A percentile compares a stretch with the other conserved stretches of the same genome.
phyloP scores from a whole-genome alignment of 106 monocot species.

The Amphibolis antarctica region DNA sequence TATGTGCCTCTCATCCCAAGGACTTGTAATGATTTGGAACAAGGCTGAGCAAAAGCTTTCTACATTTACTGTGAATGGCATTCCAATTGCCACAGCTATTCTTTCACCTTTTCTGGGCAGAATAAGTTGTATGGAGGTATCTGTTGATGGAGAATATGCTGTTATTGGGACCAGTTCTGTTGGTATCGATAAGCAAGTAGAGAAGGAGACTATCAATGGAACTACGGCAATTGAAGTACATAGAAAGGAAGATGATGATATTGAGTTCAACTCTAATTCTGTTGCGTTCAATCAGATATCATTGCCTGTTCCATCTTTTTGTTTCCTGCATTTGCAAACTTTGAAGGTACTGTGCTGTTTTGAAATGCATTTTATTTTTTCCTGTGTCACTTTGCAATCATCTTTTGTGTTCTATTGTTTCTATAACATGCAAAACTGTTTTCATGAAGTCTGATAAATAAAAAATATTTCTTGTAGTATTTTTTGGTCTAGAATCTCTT shows the following conservation, averaged over 20 bases:
- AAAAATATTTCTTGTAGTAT: no score
- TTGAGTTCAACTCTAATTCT: constrained; percentile 5
- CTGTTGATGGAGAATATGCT: constrained; percentile 57
- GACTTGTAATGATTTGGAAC: constrained; percentile 74
- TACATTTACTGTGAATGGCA: constrained; percentile 84
- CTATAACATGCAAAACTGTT: neutral
- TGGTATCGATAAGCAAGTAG: constrained; percentile 12
- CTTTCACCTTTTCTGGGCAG: constrained; percentile 45
- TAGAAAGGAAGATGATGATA: neutral
- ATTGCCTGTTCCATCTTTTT: constrained; percentile 66
- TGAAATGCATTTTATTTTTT: neutral
- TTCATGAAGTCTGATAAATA: no score
- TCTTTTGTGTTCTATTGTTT: neutral
- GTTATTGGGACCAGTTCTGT: constrained; percentile 50
- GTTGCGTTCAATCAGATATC: constrained; percentile 10
- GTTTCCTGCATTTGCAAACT: constrained; percentile 65
- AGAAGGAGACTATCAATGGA: constrained; percentile 7
- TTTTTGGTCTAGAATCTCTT: no score
- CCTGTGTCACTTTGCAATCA: neutral
- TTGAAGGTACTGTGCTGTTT: constrained; percentile 38
- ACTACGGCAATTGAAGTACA: neutral
- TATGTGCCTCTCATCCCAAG: constrained; percentile 62
- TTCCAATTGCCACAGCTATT: constrained; percentile 36
- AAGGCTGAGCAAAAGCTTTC: constrained; percentile 34
- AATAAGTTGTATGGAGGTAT: constrained; percentile 74